Conservation (phyloP, 345 rosid species). For the Eucalyptus rudis region DNA sequence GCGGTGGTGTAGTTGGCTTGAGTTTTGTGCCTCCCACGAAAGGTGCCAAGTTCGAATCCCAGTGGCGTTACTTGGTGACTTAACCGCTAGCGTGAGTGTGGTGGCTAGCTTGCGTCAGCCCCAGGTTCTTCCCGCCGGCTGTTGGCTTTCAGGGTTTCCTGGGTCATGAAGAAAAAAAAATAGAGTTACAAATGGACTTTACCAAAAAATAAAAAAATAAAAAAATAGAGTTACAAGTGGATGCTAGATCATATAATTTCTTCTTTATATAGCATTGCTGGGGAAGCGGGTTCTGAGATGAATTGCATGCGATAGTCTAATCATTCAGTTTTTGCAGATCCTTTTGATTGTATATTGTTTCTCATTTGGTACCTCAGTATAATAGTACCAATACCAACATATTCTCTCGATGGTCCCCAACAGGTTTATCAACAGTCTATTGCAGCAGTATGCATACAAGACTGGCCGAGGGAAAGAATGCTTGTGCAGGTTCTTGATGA, state of each 20-base stretch:
- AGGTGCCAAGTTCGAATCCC: no score
- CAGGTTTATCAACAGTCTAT: conserved; percentile 88
- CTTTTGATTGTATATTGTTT: not conserved
- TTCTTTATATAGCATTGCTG: not conserved
- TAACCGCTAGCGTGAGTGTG: no score
- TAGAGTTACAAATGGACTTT: not conserved
- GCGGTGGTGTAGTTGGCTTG: no score
- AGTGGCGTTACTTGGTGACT: no score
- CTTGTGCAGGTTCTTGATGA: conserved; percentile 81
- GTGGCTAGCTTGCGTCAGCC: no score
- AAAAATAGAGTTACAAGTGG: not conserved
- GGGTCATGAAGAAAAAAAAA: no score
- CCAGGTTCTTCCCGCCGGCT: no score
- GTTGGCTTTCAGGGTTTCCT: no score
- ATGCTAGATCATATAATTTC: not conserved
- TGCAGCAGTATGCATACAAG: conserved; percentile 62
- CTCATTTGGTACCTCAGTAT: not conserved
- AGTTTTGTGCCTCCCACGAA: no score
- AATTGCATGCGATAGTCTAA: not conserved
- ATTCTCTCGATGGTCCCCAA: not conserved
- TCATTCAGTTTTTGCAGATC: not conserved
- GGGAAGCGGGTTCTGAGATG: not conserved
- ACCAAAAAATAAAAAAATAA: no score
- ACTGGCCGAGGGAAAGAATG: conserved; percentile 95
- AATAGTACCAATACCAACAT: not conserved